Evolutionary conservation across 1,139 yeast genomes (phyloP).

Genomic region (Entelexis paramagnoliae): DNA sequence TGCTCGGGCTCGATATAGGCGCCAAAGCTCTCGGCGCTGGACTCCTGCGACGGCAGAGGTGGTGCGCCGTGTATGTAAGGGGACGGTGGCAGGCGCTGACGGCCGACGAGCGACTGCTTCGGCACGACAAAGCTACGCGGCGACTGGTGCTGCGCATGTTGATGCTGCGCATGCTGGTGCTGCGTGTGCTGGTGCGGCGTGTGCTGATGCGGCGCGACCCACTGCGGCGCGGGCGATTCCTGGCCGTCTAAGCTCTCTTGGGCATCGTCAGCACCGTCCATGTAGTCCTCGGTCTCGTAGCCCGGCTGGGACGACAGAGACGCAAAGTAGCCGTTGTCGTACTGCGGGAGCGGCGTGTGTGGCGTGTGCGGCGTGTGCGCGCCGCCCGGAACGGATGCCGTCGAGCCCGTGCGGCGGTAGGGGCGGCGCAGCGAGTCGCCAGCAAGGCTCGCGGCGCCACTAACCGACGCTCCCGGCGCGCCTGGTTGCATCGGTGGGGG

Average conservation of each 20-base stretch:
- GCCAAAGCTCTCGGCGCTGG: conserved; percentile 5
- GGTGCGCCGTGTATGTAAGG: not conserved
- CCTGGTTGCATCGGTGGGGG: conserved; percentile 14
- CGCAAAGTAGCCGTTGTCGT: not conserved
- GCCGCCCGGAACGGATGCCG: not conserved
- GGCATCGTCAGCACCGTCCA: not conserved
- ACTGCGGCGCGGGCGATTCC: not conserved
- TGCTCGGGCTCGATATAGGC: not conserved
- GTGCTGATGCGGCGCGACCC: not conserved
- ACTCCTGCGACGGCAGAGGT: not conserved
- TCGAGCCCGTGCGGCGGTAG: conserved; percentile 5
- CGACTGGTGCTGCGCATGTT: not conserved
- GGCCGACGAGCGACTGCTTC: not conserved
- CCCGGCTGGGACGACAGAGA: not conserved
- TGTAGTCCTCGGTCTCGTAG: not conserved
- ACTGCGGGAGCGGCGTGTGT: not conserved
- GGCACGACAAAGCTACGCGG: conserved; percentile 12
- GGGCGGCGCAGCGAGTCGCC: conserved; percentile 21
- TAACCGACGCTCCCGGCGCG: not conserved
- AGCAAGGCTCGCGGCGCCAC: conserved; percentile 7
- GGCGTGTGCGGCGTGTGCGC: not conserved
- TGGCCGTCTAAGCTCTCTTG: conserved; percentile 1
- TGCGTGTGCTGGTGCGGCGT: not conserved
- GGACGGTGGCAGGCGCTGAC: not conserved
- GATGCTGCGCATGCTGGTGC: not conserved